Evolutionary conservation across 192 early-diverging fungal species (phyloP).

Genomic region (Spizellomyces punctatus): DNA sequence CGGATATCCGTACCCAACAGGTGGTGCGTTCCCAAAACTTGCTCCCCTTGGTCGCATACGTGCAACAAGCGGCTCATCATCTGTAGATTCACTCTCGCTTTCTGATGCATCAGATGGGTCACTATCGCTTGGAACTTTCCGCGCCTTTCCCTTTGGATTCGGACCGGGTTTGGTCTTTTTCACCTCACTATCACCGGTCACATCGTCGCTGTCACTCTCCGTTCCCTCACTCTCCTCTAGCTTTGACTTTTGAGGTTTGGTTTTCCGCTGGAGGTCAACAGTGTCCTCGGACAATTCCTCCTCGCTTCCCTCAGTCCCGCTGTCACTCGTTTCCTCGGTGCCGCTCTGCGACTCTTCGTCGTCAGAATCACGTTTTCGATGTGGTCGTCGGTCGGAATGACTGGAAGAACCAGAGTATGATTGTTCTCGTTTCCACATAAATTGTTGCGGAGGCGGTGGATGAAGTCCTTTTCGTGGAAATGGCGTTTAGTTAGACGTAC

Average conservation of each 20-base stretch:
- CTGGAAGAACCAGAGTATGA: constrained; percentile 7
- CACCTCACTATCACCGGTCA: neutral
- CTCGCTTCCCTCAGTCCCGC: constrained; percentile 2
- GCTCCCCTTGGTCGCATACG: neutral
- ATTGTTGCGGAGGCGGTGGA: constrained; percentile 1
- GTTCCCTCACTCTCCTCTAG: neutral
- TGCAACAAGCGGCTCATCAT: constrained; percentile 1
- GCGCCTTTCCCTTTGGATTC: neutral
- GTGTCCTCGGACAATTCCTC: neutral
- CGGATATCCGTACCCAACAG: neutral
- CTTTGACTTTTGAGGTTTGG: neutral
- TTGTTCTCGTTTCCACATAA: constrained; percentile 13
- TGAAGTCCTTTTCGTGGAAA: neutral
- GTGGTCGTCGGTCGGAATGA: neutral
- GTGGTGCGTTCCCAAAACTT: too few species aligned
- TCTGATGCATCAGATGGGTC: constrained; percentile 6
- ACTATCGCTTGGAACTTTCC: constrained; percentile 1
- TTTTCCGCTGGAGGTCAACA: neutral
- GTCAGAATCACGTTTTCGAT: too few species aligned
- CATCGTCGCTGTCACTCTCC: neutral
- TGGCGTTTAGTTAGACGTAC: neutral
- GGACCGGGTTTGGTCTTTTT: neutral
- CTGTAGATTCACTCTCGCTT: neutral
- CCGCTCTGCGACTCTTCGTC: neutral
- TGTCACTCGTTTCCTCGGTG: neutral